phyloP scores from a whole-genome alignment of 345 rosid genomes.

The Ceriops zippeliana region DNA sequence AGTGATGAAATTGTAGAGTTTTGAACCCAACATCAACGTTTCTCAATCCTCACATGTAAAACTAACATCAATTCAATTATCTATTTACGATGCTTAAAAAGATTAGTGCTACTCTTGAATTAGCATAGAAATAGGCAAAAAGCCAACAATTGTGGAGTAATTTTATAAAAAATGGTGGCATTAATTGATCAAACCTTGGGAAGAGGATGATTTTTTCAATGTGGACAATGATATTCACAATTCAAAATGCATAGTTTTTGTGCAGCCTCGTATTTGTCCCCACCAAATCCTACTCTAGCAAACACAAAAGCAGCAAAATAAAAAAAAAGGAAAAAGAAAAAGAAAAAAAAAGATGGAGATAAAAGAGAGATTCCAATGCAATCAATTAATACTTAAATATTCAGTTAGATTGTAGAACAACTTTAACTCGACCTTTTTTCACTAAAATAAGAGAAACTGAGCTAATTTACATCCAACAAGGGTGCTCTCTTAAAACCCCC shows the following conservation, averaged over 20 bases:
- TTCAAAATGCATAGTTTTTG: too few relatives aligned
- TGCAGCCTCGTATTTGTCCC: background rate
- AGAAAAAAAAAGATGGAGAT: background rate
- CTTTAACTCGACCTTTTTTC: background rate
- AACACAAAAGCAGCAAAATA: background rate
- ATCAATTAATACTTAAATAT: background rate
- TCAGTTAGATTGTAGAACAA: background rate
- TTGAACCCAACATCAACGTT: too few relatives aligned
- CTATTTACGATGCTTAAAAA: too few relatives aligned
- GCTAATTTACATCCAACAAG: slow-evolving; percentile 12
- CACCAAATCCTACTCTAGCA: background rate
- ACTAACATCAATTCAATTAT: too few relatives aligned
- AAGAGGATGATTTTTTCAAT: background rate
- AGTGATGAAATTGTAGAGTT: too few relatives aligned
- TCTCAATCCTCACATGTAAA: too few relatives aligned
- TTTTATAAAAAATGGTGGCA: background rate
- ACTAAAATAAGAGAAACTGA: background rate
- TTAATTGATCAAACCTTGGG: background rate
- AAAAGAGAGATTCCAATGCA: background rate
- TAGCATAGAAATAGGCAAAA: slow-evolving; percentile 7
- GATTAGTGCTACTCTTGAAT: background rate
- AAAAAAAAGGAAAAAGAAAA: background rate
- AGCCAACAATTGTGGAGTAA: slow-evolving; percentile 6
- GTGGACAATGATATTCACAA: too few relatives aligned
- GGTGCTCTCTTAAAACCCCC: background rate